Percentiles rank a stretch among this genome's conserved stretches.
Evolutionary conservation across 2,329 filamentous ascomycete genomes (phyloP).

Genomic region (Talaromyces atroroseus): DNA sequence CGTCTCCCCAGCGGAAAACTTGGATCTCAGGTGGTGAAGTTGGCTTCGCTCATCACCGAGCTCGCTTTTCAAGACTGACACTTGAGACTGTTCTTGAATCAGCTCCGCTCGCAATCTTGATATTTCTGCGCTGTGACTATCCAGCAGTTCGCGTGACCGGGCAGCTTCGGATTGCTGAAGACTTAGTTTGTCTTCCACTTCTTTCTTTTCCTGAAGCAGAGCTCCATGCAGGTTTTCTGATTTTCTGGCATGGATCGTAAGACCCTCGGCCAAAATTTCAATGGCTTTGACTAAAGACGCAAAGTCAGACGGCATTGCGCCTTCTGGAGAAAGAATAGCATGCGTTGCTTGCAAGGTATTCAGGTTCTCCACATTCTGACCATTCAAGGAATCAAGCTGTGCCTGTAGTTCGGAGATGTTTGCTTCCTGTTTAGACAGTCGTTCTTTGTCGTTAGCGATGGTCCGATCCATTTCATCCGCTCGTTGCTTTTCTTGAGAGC

Average conservation of each 20-base stretch:
- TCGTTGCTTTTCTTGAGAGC: conserved; percentile 54
- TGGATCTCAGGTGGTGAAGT: conserved; percentile 61
- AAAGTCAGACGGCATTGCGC: conserved; percentile 52
- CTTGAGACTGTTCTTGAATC: conserved; percentile 43
- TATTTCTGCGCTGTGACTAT: conserved; percentile 48
- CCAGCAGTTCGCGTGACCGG: conserved; percentile 48
- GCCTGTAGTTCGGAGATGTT: conserved; percentile 47
- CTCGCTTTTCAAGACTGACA: conserved; percentile 44
- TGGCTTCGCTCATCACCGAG: conserved; percentile 64
- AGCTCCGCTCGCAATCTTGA: conserved; percentile 53
- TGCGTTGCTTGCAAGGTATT: conserved; percentile 56
- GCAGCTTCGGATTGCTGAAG: conserved; percentile 56
- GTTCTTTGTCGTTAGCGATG: conserved; percentile 52
- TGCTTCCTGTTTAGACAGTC: conserved; percentile 30
- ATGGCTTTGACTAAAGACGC: conserved; percentile 57
- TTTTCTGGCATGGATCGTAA: conserved; percentile 56
- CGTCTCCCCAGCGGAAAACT: conserved; percentile 75
- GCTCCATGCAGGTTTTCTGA: conserved; percentile 56
- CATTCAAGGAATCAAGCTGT: conserved; percentile 48
- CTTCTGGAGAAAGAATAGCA: conserved; percentile 52
- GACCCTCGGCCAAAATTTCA: conserved; percentile 52
- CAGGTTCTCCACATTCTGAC: conserved; percentile 49
- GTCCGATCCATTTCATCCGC: conserved; percentile 56
- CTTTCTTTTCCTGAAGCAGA: conserved; percentile 59
- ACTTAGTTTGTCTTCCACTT: conserved; percentile 50